These are phyloP conservation scores for Boletus semigastroideus DNA, from an alignment of 1,284 basidiomycete species.

Conservation along the genomic window DNA sequence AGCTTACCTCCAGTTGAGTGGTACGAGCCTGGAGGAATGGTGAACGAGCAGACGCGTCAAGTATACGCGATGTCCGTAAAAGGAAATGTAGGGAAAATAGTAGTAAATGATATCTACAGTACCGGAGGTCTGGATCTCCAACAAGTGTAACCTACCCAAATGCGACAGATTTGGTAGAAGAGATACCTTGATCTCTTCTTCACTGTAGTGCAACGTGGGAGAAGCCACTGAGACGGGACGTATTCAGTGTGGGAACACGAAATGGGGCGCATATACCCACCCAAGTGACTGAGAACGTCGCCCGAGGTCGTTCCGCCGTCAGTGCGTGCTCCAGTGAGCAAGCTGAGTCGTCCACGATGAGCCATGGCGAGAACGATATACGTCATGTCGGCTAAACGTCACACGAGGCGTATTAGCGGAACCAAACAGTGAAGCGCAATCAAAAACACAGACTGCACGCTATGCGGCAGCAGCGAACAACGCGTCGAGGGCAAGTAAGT, in stretches of 20 bases:
- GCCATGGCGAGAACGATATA: slow-evolving; percentile 81
- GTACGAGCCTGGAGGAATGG: too few relatives aligned
- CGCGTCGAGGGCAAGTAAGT: slow-evolving; percentile 81
- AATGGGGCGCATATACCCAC: slow-evolving; percentile 35
- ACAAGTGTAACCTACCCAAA: slow-evolving; percentile 49
- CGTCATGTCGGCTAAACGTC: slow-evolving; percentile 57
- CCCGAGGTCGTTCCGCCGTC: slow-evolving; percentile 71
- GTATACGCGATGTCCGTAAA: too few relatives aligned
- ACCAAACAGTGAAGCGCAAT: not conserved
- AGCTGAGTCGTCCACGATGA: slow-evolving; percentile 84
- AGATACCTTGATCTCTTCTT: slow-evolving; percentile 63
- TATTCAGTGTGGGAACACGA: not conserved
- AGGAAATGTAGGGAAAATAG: too few relatives aligned
- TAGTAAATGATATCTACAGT: too few relatives aligned
- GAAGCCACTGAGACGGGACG: slow-evolving; percentile 49
- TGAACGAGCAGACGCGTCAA: too few relatives aligned
- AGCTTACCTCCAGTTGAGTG: too few relatives aligned
- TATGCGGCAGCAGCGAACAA: slow-evolving; percentile 72
- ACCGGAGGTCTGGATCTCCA: too few relatives aligned
- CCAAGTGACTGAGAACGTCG: slow-evolving; percentile 85
- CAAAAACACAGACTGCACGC: slow-evolving; percentile 48
- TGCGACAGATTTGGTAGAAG: slow-evolving; percentile 88
- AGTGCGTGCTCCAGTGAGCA: slow-evolving; percentile 72
- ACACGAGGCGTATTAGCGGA: slow-evolving; percentile 2
- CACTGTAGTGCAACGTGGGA: slow-evolving; percentile 54